phyloP scores from a whole-genome alignment of 257 asterid species.

The Ilex aquifolium region DNA sequence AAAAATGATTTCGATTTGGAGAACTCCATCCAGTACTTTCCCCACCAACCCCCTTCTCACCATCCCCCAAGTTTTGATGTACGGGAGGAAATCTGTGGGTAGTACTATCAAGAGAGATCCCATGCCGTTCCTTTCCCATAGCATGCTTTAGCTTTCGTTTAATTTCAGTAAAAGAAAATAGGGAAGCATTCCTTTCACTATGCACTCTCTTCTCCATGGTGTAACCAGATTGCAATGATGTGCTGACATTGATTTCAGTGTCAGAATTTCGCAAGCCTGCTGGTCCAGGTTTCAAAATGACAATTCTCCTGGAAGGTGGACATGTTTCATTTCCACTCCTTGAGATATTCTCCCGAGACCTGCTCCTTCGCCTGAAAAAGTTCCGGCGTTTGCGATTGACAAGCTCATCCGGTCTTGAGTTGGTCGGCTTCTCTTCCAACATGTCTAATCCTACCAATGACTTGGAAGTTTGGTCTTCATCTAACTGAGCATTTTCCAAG shows the following conservation, averaged over 20 bases:
- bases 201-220: conserved; percentile 22
- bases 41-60: conserved; percentile 41
- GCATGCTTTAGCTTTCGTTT: conserved; percentile 81
- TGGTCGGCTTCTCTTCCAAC: conserved; percentile 30
- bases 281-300: conserved; percentile 72
- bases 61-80: conserved; percentile 33
- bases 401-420: conserved; percentile 39
- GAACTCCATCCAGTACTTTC: conserved; percentile 80
- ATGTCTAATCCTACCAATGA: conserved; percentile 26
- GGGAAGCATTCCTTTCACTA: conserved; percentile 43
- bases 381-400: conserved; percentile 39
- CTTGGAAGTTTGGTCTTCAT: conserved; percentile 25
- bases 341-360: conserved; percentile 64
- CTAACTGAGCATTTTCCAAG: conserved; percentile 35
- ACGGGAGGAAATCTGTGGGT: conserved; percentile 19
- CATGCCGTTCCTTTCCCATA: conserved; percentile 70
- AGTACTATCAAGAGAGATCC: conserved; percentile 26
- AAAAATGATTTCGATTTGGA: conserved; percentile 88
- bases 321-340: conserved; percentile 37
- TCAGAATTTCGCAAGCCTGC: conserved; percentile 35
- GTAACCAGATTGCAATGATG: conserved; percentile 23
- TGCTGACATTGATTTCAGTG: conserved; percentile 17
- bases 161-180: conserved; percentile 77
- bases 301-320: conserved; percentile 53
- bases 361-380: conserved; percentile 71